A percentile compares a stretch with the other conserved stretches of the same genome.
phyloP scores from a whole-genome alignment of 2,329 filamentous ascomycete genomes.

The Colletotrichum cordylinicola region DNA sequence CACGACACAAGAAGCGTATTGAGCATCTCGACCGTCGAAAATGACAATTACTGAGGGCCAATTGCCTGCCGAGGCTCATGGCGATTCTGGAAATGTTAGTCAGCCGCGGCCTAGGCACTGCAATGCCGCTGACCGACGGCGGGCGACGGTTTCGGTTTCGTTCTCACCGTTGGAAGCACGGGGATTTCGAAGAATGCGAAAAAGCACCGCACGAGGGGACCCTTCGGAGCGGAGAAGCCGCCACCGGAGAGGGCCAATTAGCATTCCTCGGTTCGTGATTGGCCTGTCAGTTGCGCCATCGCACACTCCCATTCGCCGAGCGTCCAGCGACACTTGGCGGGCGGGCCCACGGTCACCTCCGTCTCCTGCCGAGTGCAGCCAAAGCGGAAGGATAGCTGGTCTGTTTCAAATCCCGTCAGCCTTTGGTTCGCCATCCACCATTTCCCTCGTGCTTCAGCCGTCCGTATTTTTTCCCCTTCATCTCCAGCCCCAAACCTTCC shows the following conservation, averaged over 20 bases:
- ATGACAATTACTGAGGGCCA: not conserved
- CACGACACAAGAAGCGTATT: not conserved
- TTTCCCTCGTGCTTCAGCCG: not conserved
- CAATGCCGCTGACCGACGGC: not conserved
- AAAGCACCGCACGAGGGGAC: not conserved
- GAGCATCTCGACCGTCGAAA: not conserved
- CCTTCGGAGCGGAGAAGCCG: not conserved
- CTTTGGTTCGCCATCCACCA: not conserved
- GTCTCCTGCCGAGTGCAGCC: slow-evolving; percentile 17
- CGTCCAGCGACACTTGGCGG: not conserved
- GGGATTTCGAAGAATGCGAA: not conserved
- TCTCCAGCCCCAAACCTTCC: not conserved
- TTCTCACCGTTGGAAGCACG: not conserved
- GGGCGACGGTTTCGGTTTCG: not conserved
- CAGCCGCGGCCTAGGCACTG: not conserved
- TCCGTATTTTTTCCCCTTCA: not conserved
- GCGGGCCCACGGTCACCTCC: slow-evolving; percentile 12
- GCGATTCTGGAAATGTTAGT: not conserved
- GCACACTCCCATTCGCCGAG: slow-evolving; percentile 2
- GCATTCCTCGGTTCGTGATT: slow-evolving; percentile 6
- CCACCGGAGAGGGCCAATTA: slow-evolving; percentile 12
- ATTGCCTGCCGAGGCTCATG: slow-evolving; percentile 1
- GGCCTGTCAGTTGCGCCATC: not conserved
- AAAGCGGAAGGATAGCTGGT: slow-evolving; percentile 16
- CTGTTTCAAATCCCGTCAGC: slow-evolving; percentile 16